These are phyloP conservation scores for Alternaria incomplexa DNA, from an alignment of 2,329 filamentous ascomycete genomes.

Conservation along the genomic window DNA sequence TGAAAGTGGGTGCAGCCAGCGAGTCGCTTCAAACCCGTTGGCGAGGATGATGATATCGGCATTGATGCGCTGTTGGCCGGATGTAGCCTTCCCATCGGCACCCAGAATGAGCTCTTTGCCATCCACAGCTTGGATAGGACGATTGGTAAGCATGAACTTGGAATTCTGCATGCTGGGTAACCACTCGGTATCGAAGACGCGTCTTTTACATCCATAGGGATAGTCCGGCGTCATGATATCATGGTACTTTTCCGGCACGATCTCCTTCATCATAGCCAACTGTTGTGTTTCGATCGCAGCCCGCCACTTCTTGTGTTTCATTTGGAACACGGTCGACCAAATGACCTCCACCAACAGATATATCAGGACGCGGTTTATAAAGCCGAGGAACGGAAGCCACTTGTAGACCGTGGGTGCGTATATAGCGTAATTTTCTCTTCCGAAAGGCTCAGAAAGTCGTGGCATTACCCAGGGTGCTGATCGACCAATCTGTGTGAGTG, in stretches of 20 bases:
- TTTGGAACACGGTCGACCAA: not conserved
- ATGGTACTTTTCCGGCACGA: conserved; percentile 19
- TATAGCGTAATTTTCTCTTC: not conserved
- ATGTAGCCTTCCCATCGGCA: not conserved
- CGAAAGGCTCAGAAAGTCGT: conserved; percentile 3
- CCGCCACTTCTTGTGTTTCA: conserved; percentile 4
- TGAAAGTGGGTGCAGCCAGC: not conserved
- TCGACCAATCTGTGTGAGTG: conserved; percentile 8
- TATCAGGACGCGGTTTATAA: not conserved
- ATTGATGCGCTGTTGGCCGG: not conserved
- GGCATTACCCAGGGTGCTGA: conserved; percentile 5
- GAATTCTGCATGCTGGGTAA: conserved; percentile 5
- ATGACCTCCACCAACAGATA: not conserved
- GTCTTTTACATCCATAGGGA: conserved; percentile 38
- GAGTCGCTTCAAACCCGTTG: not conserved
- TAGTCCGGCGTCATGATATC: conserved; percentile 24
- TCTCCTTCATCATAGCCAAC: not conserved
- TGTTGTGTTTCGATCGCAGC: not conserved
- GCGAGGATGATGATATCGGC: not conserved
- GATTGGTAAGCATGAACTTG: conserved; percentile 5
- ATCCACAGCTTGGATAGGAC: not conserved
- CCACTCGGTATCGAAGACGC: conserved; percentile 35
- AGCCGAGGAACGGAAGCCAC: conserved; percentile 1
- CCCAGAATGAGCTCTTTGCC: not conserved
- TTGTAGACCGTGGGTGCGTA: not conserved